phyloP scores from a whole-genome alignment of 306 rosid species.

The Macrotyloma uniflorum region DNA sequence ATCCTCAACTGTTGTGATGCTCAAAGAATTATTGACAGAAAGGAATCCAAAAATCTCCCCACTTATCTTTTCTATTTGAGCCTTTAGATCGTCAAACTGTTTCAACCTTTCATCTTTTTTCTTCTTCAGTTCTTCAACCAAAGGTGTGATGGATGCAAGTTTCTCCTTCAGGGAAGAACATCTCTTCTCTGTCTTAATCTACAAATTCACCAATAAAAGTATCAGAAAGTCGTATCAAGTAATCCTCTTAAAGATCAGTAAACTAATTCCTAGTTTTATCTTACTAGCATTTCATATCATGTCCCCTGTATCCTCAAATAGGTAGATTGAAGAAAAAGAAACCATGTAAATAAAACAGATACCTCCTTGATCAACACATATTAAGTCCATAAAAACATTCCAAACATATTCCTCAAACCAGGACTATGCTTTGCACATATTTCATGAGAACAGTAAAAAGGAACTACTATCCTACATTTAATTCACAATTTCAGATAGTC shows the following conservation, averaged over 20 bases:
- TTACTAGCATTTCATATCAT: background rate
- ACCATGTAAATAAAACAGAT: background rate
- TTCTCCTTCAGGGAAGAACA: constrained; percentile 79
- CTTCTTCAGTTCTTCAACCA: constrained; percentile 75
- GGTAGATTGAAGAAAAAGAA: background rate
- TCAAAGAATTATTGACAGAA: constrained; percentile 38
- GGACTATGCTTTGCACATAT: background rate
- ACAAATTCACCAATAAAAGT: constrained; percentile 27
- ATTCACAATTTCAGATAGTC: background rate
- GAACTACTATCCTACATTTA: background rate
- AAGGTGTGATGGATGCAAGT: constrained; percentile 83
- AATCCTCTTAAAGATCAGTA: constrained; percentile 3
- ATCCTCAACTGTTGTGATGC: constrained; percentile 47
- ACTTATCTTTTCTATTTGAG: constrained; percentile 82
- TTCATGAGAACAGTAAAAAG: background rate
- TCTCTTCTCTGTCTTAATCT: constrained; percentile 77
- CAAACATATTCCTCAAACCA: background rate
- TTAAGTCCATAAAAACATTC: background rate
- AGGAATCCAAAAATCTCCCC: constrained; percentile 80
- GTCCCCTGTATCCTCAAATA: background rate
- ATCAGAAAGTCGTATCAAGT: constrained; percentile 38
- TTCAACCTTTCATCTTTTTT: constrained; percentile 81
- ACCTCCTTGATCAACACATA: background rate
- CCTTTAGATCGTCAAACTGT: constrained; percentile 74
- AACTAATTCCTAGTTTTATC: background rate